These are phyloP conservation scores for Aureobasidium leucospermi DNA, from an alignment of 2,329 filamentous ascomycete species.

Conservation along the genomic window DNA sequence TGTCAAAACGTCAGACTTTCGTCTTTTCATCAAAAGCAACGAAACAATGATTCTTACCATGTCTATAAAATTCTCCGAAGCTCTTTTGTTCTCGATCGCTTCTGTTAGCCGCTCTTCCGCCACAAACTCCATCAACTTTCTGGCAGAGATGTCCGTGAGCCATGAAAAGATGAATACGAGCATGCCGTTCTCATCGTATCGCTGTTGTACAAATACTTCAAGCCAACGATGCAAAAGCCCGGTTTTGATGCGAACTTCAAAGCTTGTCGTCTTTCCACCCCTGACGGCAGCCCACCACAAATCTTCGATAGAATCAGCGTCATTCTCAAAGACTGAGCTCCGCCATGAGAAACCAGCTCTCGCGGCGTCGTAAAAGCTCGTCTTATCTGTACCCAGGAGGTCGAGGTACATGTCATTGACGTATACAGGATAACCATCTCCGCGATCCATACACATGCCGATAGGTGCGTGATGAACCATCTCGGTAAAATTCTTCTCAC, in stretches of 20 bases:
- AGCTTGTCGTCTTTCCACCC: not conserved
- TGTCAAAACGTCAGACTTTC: not conserved
- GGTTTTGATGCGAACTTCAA: not conserved
- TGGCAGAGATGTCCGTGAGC: not conserved
- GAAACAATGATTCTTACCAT: slow-evolving; percentile 19
- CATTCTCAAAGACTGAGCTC: not conserved
- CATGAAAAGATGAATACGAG: not conserved
- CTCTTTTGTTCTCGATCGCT: slow-evolving; percentile 28
- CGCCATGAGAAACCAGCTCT: not conserved
- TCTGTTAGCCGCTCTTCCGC: slow-evolving; percentile 25
- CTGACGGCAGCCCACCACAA: not conserved
- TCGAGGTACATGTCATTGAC: not conserved
- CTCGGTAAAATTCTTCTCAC: not conserved
- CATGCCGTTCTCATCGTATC: not conserved
- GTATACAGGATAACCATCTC: not conserved
- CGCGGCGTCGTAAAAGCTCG: not conserved
- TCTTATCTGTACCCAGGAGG: not conserved
- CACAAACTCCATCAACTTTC: not conserved
- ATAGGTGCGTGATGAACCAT: slow-evolving; percentile 2
- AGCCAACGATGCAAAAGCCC: not conserved
- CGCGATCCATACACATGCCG: not conserved
- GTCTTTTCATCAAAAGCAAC: not conserved
- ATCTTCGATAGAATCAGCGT: not conserved
- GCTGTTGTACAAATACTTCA: not conserved
- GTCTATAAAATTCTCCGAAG: slow-evolving; percentile 25